Evolutionary conservation across 176 grass and related monocot species (phyloP), one percentile per base, ranked within the genome.

Genomic region (Juncus inflexus): DNA sequence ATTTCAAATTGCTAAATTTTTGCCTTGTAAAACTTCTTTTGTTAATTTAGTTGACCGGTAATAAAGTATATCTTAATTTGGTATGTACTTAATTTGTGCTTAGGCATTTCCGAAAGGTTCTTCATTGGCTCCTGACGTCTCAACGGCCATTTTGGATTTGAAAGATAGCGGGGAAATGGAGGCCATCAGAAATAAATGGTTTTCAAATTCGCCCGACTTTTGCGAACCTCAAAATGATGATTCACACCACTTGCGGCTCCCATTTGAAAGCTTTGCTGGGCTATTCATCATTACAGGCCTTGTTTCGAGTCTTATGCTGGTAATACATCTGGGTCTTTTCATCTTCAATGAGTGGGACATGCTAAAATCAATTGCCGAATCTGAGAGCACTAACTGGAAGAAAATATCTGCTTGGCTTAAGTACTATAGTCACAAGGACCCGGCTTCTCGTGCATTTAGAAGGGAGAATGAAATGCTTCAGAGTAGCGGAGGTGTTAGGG

Each of bases 281-380:
- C 79, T 96, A 3, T 96, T 96, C 68, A 83, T 95, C 52, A 37
- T 95, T 77, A 90, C 90, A 13, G 83, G 90, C 69, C 62, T 10
- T 53, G 88, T 81, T 52, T 90, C 90, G 12, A 67, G 47, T n/a
- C 35, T 67, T 12, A 51, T 35, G 11, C 64, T 67, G 53, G 28
- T 67, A 52, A 67, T 53, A 67, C 19, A 28, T 28, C 19, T 28
- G 19, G 19, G 19, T 1, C 19, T 28, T 28, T 28, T 28, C 19
- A 28, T 28, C 19, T 28, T 28, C 19, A 28, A 28, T 28, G 19
- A 28, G 19, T 28, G 19, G 19, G 19, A 28, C 19, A 28, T 28
- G 19, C 19, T 28, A 28, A 28, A 28, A 28, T 28, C 19, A 28
- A 28, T 28, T 28, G 19, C 19, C 19, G 19, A 28, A 28, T 28